phyloP scores from a whole-genome alignment of 306 rosid species.

The Vigna nakashimae region DNA sequence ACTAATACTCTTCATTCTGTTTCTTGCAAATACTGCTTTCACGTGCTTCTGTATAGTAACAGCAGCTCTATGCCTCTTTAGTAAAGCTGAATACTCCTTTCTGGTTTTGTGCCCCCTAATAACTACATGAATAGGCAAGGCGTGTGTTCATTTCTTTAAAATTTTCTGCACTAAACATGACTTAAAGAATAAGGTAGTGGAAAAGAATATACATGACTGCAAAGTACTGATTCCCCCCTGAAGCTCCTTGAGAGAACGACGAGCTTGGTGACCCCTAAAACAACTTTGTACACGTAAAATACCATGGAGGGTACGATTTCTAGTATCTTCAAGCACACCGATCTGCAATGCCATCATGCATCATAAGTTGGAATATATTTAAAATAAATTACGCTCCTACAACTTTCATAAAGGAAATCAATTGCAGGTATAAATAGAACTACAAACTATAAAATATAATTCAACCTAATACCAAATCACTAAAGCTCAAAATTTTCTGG shows the following conservation, averaged over 20 bases:
- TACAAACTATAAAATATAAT: conserved; percentile 29
- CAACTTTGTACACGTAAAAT: conserved; percentile 93
- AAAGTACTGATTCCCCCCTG: conserved; percentile 66
- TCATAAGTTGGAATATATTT: conserved; percentile 9
- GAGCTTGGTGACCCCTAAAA: conserved; percentile 90
- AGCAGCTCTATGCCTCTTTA: conserved; percentile 77
- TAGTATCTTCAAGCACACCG: conserved; percentile 96
- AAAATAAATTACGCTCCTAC: neutral
- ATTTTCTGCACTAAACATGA: conserved; percentile 36
- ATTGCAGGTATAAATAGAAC: conserved; percentile 3
- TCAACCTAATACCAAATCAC: conserved; percentile 23
- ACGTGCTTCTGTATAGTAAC: conserved; percentile 68
- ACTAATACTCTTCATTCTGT: conserved; percentile 52
- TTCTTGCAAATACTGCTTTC: conserved; percentile 61
- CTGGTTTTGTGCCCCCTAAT: conserved; percentile 77
- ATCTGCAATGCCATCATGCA: conserved; percentile 61
- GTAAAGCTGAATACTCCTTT: conserved; percentile 63
- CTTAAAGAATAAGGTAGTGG: conserved; percentile 32
- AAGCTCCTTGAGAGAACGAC: conserved; percentile 68
- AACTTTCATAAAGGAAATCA: conserved; percentile 15
- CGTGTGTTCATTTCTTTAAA: conserved; percentile 29
- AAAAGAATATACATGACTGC: conserved; percentile 79
- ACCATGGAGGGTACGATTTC: conserved; percentile 93
- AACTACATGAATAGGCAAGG: conserved; percentile 61
- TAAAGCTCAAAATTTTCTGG: neutral